Evolutionary conservation across 176 grass and related monocot species (phyloP), one percentile per base, ranked within the genome.

Genomic region (Carex pumila): DNA sequence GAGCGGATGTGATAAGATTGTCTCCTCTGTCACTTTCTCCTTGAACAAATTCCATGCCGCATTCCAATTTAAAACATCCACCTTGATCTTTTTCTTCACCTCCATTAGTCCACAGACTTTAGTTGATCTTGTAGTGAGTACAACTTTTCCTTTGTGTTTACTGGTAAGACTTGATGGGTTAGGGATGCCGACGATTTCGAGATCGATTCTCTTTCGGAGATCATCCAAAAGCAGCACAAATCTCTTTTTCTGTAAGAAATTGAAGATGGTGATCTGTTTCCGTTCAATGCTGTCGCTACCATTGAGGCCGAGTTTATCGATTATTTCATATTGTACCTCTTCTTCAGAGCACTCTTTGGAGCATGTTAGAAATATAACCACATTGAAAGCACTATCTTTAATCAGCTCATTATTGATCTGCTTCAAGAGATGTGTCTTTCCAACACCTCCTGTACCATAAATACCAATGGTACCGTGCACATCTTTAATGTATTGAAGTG

Each of bases 371-470:
- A 82, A 65, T 8, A 86, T 62, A 29, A 90, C 84, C 14, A 70
- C 32, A 56, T 85, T 53, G 43, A 85, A 89, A 5, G 10, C 52
- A 39, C 54, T 31, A 8, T 61, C 45, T 14, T 21, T 45, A 34
- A 3, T 74, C 37, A 90, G 83, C 17, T 50, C 45, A 36, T 86
- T 79, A 29, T 90, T 86, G 88, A 90, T 86, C 41, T 63, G 59
- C 22, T 79, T 84, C 55, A 87, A 56, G 18, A 90, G 64, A 74
- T 83, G 81, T 13, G 80, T 90, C 71, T 90, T 90, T 7, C 85
- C 88, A 25, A 87, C 12, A 43, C 85, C 88, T 39, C 80, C 63
- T 3, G 37, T 30, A 21, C 89, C 89, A 3, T 29, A 78, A 30
- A 90, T 85, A 29, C 85, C 85, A 62, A 90, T 52, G 5, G 67